These are phyloP conservation scores for Pseudevernia furfuracea DNA, from an alignment of 495 filamentous ascomycete species.

Conservation along the genomic window DNA sequence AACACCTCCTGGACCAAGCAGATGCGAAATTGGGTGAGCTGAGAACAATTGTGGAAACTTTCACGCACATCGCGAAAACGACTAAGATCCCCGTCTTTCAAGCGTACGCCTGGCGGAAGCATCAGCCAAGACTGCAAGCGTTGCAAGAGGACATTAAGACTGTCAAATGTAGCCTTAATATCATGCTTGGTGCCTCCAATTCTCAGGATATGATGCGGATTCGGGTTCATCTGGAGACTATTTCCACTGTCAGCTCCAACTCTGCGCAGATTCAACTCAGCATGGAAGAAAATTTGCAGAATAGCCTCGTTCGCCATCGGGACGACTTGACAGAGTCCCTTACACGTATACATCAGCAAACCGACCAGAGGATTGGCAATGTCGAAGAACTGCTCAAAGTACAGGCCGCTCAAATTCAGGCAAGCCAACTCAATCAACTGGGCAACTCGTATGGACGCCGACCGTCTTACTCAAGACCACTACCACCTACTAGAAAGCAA, in stretches of 20 bases:
- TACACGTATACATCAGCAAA: no score
- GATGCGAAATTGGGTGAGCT: conserved; percentile 24
- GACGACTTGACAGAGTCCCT: no score
- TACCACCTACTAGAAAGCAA: no score
- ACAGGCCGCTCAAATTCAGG: no score
- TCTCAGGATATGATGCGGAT: conserved; percentile 18
- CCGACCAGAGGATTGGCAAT: conserved; percentile 8
- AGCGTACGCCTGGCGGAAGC: conserved; percentile 18
- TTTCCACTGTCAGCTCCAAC: conserved; percentile 1
- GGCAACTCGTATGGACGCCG: no score
- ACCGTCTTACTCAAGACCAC: no score
- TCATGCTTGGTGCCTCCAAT: conserved; percentile 27
- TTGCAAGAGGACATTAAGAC: conserved; percentile 26
- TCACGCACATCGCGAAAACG: background rate
- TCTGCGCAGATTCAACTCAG: no score
- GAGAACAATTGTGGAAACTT: conserved; percentile 19
- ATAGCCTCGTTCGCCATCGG: no score
- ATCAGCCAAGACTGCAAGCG: conserved; percentile 20
- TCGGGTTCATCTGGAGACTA: conserved; percentile 2
- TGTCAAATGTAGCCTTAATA: conserved; percentile 26
- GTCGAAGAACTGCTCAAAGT: conserved; percentile 14
- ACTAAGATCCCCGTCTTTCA: background rate
- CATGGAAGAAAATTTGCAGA: no score
- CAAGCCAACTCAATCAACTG: no score
- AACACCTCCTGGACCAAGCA: conserved; percentile 25